phyloP scores from a whole-genome alignment of 2,329 filamentous ascomycete species.

The Davidsoniella neocaledoniae region DNA sequence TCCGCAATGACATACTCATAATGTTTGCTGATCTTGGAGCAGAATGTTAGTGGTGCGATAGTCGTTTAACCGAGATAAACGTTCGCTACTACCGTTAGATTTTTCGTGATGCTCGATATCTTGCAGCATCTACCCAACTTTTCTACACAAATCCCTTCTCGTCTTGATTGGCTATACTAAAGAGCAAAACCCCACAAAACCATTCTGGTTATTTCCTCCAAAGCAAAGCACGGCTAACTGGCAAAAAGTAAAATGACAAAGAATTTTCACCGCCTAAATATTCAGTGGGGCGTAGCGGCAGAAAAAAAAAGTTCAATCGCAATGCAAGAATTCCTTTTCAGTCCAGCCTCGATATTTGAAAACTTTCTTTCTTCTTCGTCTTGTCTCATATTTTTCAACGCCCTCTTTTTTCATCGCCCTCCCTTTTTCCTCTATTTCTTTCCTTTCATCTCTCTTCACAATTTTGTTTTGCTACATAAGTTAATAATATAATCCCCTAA shows the following conservation, averaged over 20 bases:
- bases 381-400: not conserved
- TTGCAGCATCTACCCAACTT: too few species aligned
- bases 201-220: not conserved
- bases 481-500: not conserved
- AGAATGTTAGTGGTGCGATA: too few species aligned
- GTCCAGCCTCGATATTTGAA: slow-evolving; percentile 6
- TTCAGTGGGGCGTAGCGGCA: slow-evolving; percentile 16
- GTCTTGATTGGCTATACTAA: too few species aligned
- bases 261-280: slow-evolving; percentile 7
- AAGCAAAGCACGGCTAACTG: not conserved
- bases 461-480: slow-evolving; percentile 10
- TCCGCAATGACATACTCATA: too few species aligned
- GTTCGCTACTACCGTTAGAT: too few species aligned
- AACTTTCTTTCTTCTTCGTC: slow-evolving; percentile 4
- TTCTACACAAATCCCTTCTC: too few species aligned
- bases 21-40: too few species aligned
- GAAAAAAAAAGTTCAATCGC: slow-evolving; percentile 17
- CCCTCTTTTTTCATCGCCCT: not conserved
- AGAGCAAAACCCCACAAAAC: not conserved
- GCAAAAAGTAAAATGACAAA: not conserved
- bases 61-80: too few species aligned
- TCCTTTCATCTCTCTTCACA: slow-evolving; percentile 12
- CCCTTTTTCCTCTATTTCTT: slow-evolving; percentile 1
- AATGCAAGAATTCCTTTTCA: not conserved
- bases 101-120: too few species aligned